These are phyloP conservation scores for Candida pseudofarinosa DNA, from an alignment of 805 yeast species.

Conservation along the genomic window DNA sequence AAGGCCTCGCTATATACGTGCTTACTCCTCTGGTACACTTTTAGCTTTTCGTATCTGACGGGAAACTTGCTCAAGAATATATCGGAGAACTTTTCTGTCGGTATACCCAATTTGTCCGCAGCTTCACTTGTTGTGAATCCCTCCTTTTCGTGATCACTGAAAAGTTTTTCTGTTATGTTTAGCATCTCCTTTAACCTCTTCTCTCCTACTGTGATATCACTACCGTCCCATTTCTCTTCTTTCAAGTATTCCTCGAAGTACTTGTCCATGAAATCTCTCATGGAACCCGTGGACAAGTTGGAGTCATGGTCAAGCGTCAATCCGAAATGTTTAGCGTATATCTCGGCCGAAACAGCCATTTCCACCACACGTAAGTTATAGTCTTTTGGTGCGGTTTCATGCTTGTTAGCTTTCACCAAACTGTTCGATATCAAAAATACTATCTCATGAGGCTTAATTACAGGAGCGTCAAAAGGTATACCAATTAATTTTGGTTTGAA, in stretches of 20 bases:
- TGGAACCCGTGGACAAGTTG: slow-evolving; percentile 52
- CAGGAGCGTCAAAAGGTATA: slow-evolving; percentile 51
- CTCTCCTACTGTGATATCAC: slow-evolving; percentile 39
- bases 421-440: slow-evolving; percentile 63
- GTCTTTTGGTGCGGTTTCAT: slow-evolving; percentile 65
- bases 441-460: slow-evolving; percentile 36
- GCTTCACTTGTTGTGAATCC: slow-evolving; percentile 53
- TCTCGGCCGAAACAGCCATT: slow-evolving; percentile 61
- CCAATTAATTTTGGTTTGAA: slow-evolving; percentile 58
- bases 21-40: slow-evolving; percentile 53
- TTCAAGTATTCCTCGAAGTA: slow-evolving; percentile 33
- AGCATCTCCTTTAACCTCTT: slow-evolving; percentile 38
- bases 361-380: slow-evolving; percentile 72
- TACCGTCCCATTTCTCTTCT: slow-evolving; percentile 40
- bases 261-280: slow-evolving; percentile 60
- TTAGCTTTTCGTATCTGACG: slow-evolving; percentile 53
- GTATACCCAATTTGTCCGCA: slow-evolving; percentile 37
- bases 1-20: slow-evolving; percentile 63
- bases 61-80: slow-evolving; percentile 49
- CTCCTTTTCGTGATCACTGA: slow-evolving; percentile 28
- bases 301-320: slow-evolving; percentile 44
- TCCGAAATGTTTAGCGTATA: slow-evolving; percentile 48
- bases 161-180: slow-evolving; percentile 37
- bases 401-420: slow-evolving; percentile 58
- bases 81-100: slow-evolving; percentile 39